A percentile compares a stretch with the other conserved stretches of the same genome.
Conservation (phyloP, 2,329 filamentous ascomycete species). For the Amauroascus niger region DNA sequence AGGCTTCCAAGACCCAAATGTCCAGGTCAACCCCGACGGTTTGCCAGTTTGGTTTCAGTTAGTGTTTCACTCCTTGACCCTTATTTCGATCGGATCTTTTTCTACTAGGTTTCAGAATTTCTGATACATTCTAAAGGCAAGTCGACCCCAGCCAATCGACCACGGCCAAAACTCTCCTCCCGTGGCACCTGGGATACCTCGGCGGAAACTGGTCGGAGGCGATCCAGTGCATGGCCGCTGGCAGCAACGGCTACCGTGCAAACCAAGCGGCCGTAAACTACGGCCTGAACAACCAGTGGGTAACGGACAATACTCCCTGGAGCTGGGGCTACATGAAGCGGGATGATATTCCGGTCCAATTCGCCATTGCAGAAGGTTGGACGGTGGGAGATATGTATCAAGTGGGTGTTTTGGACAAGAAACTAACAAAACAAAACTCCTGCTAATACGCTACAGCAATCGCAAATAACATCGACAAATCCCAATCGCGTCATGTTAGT, state of each 20-base stretch:
- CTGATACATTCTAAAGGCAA: conserved; percentile 18
- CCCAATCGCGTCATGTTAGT: conserved; percentile 46
- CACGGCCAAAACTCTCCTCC: conserved; percentile 39
- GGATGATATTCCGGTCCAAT: conserved; percentile 47
- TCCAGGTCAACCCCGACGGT: conserved; percentile 41
- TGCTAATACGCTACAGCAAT: conserved; percentile 29
- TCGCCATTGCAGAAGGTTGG: conserved; percentile 47
- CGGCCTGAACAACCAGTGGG: conserved; percentile 47
- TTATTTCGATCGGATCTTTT: neutral
- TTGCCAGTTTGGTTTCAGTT: conserved; percentile 42
- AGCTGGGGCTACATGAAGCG: conserved; percentile 45
- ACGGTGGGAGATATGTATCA: conserved; percentile 50
- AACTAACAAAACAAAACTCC: too few species aligned
- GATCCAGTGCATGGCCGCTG: conserved; percentile 47
- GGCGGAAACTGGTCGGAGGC: conserved; percentile 43
- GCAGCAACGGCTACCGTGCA: conserved; percentile 43
- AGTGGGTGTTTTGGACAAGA: conserved; percentile 17
- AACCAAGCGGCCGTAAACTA: conserved; percentile 46
- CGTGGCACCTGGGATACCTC: conserved; percentile 48
- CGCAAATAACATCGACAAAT: conserved; percentile 44
- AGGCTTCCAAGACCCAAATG: conserved; percentile 49
- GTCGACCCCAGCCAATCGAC: conserved; percentile 34
- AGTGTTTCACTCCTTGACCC: conserved; percentile 19
- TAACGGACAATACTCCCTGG: conserved; percentile 45
- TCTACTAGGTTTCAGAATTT: neutral